These are phyloP conservation scores for Madurella mycetomatis DNA, from an alignment of 2,329 filamentous ascomycete species.

Conservation along the genomic window DNA sequence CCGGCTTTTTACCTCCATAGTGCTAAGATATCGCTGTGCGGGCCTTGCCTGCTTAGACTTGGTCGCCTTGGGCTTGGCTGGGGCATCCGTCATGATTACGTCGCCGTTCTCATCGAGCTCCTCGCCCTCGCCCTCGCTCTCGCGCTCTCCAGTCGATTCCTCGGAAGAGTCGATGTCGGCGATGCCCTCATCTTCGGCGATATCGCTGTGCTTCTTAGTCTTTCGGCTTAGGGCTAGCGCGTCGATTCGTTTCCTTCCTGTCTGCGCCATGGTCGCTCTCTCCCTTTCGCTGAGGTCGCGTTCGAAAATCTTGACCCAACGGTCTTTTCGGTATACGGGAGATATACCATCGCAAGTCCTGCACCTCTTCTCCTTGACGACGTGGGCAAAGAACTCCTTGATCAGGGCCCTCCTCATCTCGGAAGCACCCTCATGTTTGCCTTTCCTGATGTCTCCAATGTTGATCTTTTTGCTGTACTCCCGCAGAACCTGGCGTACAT, in stretches of 20 bases:
- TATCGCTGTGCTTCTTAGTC: constrained; percentile 36
- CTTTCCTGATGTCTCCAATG: constrained; percentile 47
- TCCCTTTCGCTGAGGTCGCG: constrained; percentile 72
- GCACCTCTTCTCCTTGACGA: constrained; percentile 68
- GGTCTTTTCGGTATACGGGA: constrained; percentile 81
- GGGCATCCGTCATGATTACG: constrained; percentile 54
- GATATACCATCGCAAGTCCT: constrained; percentile 64
- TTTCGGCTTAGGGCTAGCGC: constrained; percentile 55
- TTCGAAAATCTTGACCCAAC: constrained; percentile 90
- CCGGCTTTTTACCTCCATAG: constrained; percentile 76
- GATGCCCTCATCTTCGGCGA: constrained; percentile 63
- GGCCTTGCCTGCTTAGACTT: constrained; percentile 31
- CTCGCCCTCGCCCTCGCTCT: constrained; percentile 42
- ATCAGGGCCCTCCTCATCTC: constrained; percentile 72
- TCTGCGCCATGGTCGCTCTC: constrained; percentile 69
- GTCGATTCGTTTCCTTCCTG: constrained; percentile 62
- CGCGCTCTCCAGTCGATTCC: constrained; percentile 36
- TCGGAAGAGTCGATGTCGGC: constrained; percentile 58
- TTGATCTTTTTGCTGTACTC: constrained; percentile 43
- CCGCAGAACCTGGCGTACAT: constrained; percentile 69
- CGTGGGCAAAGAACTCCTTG: constrained; percentile 73
- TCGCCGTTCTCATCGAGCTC: constrained; percentile 52
- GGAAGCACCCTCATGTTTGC: constrained; percentile 78
- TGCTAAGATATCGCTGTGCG: constrained; percentile 71
- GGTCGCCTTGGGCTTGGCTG: constrained; percentile 30